phyloP scores from a whole-genome alignment of 2,329 filamentous ascomycete genomes.

The Pestalotiopsis sp. region DNA sequence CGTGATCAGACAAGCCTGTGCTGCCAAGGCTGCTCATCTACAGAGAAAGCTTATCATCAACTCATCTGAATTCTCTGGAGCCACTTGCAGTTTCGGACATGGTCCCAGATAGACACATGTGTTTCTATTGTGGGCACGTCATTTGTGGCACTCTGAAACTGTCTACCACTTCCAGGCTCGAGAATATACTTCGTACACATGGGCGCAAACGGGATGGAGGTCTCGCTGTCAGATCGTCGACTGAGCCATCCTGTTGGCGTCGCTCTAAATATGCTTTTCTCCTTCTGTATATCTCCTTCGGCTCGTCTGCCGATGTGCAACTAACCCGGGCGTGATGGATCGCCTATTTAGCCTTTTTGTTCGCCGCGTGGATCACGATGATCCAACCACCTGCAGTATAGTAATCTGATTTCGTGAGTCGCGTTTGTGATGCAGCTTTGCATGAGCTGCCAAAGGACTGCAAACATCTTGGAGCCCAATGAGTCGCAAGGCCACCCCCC shows the following conservation, averaged over 20 bases:
- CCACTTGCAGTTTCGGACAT: background rate
- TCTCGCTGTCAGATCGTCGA: background rate
- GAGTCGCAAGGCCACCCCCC: background rate
- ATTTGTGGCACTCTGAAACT: constrained; percentile 3
- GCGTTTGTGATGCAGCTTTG: background rate
- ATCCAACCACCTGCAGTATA: background rate
- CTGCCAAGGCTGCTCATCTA: background rate
- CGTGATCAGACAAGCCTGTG: background rate
- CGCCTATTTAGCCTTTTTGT: background rate
- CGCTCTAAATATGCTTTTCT: background rate
- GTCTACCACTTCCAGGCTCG: background rate
- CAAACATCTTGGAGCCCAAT: background rate
- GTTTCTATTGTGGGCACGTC: background rate
- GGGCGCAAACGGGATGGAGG: background rate
- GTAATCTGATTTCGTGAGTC: background rate
- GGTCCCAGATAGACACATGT: constrained; percentile 1
- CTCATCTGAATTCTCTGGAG: background rate
- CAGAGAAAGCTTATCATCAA: background rate
- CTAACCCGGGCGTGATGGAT: background rate
- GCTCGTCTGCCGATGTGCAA: background rate
- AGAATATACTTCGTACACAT: background rate
- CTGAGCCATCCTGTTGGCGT: background rate
- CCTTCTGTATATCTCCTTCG: background rate
- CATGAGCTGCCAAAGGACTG: background rate
- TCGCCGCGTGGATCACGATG: background rate